Conservation (phyloP, 1,139 yeast genomes). For the Pichia sp. region DNA sequence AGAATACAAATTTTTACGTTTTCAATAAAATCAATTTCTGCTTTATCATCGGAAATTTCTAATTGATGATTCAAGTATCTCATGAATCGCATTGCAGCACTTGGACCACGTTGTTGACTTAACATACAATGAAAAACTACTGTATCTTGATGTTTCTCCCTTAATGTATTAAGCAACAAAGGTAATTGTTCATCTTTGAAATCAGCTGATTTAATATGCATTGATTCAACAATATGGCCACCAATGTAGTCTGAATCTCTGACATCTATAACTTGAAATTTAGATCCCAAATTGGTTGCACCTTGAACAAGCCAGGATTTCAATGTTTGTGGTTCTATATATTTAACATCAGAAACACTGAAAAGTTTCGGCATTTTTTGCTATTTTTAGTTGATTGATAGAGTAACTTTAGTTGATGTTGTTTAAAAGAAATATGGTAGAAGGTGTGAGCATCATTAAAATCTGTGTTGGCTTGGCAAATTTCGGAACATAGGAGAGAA, state of each 20-base stretch:
- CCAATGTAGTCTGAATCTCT: slow-evolving; percentile 74
- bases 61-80: slow-evolving; percentile 40
- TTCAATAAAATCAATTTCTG: slow-evolving; percentile 12
- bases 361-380: slow-evolving; percentile 3
- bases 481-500: no score
- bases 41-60: slow-evolving; percentile 15
- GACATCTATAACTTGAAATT: slow-evolving; percentile 74
- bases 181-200: slow-evolving; percentile 29
- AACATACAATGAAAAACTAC: slow-evolving; percentile 87
- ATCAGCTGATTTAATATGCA: slow-evolving; percentile 47
- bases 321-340: slow-evolving; percentile 13
- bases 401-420: no score
- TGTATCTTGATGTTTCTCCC: slow-evolving; percentile 35
- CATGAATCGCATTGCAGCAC: slow-evolving; percentile 64
- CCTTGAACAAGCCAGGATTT: slow-evolving; percentile 19
- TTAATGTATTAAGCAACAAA: slow-evolving; percentile 23
- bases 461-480: no score
- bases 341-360: slow-evolving; percentile 14
- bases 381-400: no score
- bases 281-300: slow-evolving; percentile 21
- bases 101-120: slow-evolving; percentile 87
- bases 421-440: no score
- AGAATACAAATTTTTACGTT: slow-evolving; percentile 59
- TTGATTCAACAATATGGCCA: slow-evolving; percentile 63
- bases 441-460: no score